Conservation (phyloP, 805 yeast species). For the Wickerhamomyces chaumierensis region DNA sequence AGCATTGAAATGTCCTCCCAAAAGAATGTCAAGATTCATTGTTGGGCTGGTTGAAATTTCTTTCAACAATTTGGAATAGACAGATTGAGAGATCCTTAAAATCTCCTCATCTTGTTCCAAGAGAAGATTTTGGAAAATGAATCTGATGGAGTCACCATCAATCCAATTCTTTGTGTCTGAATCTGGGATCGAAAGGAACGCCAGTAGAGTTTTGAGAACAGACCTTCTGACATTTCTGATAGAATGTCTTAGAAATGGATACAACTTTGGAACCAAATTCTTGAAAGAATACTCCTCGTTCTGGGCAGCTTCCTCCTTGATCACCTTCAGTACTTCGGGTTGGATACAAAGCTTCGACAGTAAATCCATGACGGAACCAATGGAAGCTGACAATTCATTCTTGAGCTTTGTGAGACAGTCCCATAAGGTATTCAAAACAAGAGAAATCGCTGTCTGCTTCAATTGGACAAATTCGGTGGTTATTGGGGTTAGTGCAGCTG, state of each 20-base stretch:
- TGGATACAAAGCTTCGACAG: constrained; percentile 80
- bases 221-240: constrained; percentile 85
- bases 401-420: constrained; percentile 70
- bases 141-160: constrained; percentile 57
- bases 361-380: constrained; percentile 92
- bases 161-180: constrained; percentile 58
- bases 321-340: constrained; percentile 59
- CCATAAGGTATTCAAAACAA: constrained; percentile 71
- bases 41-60: constrained; percentile 28
- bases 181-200: constrained; percentile 55
- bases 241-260: constrained; percentile 89
- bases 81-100: constrained; percentile 45
- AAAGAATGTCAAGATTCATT: constrained; percentile 37
- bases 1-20: constrained; percentile 47
- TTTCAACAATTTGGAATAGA: constrained; percentile 44
- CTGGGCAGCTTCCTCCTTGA: constrained; percentile 48
- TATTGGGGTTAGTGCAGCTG: constrained; percentile 84
- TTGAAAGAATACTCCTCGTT: constrained; percentile 52
- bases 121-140: constrained; percentile 76
- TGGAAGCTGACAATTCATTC: constrained; percentile 90
- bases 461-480: constrained; percentile 75
- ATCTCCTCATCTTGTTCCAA: constrained; percentile 82
- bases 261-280: constrained; percentile 75
- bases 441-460: constrained; percentile 34
- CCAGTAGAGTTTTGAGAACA: constrained; percentile 67